These are phyloP conservation scores for Stemphylium vesicarium DNA, from an alignment of 2,329 filamentous ascomycete species.

Conservation along the genomic window DNA sequence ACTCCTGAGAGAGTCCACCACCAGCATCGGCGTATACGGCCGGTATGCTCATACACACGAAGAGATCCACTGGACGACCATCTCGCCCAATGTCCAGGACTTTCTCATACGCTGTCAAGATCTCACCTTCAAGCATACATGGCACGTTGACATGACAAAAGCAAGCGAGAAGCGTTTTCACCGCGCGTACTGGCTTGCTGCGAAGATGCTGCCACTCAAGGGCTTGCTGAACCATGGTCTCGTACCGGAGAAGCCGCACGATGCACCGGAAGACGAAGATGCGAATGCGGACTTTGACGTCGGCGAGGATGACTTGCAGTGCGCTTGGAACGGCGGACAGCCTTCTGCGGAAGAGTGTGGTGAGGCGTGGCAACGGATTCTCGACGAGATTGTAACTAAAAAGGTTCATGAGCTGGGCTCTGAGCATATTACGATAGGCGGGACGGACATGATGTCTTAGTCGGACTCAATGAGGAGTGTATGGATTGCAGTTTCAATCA, in stretches of 20 bases:
- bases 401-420: neutral
- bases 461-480: neutral
- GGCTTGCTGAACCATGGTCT: slow-evolving; percentile 22
- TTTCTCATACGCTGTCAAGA: slow-evolving; percentile 1
- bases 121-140: slow-evolving; percentile 18
- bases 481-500: no score
- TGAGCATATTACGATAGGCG: slow-evolving; percentile 8
- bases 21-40: slow-evolving; percentile 35
- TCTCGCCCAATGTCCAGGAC: slow-evolving; percentile 8
- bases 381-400: neutral
- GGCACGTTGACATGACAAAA: slow-evolving; percentile 17
- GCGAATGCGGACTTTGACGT: slow-evolving; percentile 13
- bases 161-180: slow-evolving; percentile 35
- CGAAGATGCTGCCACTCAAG: slow-evolving; percentile 19
- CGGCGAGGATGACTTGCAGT: slow-evolving; percentile 12
- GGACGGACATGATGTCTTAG: neutral
- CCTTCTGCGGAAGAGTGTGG: neutral
- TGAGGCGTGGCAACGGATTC: slow-evolving; percentile 8
- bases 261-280: slow-evolving; percentile 6
- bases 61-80: slow-evolving; percentile 38
- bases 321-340: slow-evolving; percentile 7
- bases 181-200: slow-evolving; percentile 38
- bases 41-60: slow-evolving; percentile 20
- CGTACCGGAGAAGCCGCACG: slow-evolving; percentile 4
- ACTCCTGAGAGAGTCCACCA: slow-evolving; percentile 8